Evolutionary conservation across 345 rosid species (phyloP).

Genomic region (Garcia nutans): DNA sequence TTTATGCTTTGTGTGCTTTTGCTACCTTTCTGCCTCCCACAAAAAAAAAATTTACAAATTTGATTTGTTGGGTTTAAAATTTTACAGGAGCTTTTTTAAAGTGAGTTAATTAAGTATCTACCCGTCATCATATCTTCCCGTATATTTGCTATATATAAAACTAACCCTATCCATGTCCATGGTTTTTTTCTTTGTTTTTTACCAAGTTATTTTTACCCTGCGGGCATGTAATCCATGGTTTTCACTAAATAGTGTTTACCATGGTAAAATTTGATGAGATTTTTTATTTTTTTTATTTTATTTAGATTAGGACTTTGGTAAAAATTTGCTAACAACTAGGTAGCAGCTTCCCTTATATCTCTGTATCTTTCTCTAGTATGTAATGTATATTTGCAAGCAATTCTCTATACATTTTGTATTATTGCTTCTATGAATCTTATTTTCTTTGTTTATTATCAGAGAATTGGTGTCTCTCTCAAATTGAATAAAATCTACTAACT

Average conservation of each 20-base stretch:
- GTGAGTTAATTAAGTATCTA: neutral
- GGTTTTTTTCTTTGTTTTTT: neutral
- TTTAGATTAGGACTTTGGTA: constrained; percentile 13
- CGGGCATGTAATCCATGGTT: constrained; percentile 15
- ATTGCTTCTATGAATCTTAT: constrained; percentile 14
- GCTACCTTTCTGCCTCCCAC: neutral
- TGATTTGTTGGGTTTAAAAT: neutral
- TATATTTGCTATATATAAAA: neutral
- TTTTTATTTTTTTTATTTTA: neutral
- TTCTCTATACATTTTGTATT: constrained; percentile 41
- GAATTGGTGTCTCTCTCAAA: neutral
- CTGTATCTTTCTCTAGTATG: constrained; percentile 21
- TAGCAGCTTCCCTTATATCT: constrained; percentile 1
- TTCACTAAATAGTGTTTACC: neutral
- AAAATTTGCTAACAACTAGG: constrained; percentile 32
- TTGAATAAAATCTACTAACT: neutral
- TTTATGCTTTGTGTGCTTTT: constrained; percentile 2
- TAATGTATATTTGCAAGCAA: constrained; percentile 40
- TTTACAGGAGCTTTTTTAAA: neutral
- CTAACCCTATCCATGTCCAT: constrained; percentile 16
- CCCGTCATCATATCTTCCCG: neutral
- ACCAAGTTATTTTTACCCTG: neutral
- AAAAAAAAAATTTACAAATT: neutral
- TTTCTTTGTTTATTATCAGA: neutral
- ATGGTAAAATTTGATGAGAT: constrained; percentile 19